Evolutionary conservation across 805 yeast genomes (phyloP), one percentile per base, ranked within the genome.

Genomic region (Jamesozyma rosinii): DNA sequence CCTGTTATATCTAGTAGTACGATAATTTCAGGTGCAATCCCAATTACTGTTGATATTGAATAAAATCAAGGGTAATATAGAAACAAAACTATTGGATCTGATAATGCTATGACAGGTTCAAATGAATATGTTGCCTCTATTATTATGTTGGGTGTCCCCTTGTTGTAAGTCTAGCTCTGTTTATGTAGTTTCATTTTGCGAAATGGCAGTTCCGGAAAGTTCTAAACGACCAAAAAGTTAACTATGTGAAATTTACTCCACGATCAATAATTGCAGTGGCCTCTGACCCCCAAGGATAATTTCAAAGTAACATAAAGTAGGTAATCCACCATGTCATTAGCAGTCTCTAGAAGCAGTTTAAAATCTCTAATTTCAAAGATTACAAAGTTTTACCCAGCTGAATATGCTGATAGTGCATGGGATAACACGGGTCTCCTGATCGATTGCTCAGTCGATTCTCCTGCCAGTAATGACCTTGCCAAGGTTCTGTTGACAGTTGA

Each of bases 401-500:
- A 74, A 37, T 73, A 83, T 46, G 97, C 97, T 0, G 97, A 90
- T 54, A 69, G 72, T 18, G 63, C 88, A 2, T 92, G 98, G 98
- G 98, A 92, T 58, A 92, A 92, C 61, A 89, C 96, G 0, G 98
- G 98, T 1, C 69, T 92, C 29, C 64, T 92, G 37, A 81, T 92
- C 9, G 95, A 89, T 55, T 66, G 90, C 30, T 64, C 77, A 10
- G 49, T 59, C 3, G 64, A 58, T 2, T 46, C 51, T 3, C 45
- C 49, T 1, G 26, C 52, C 3, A 41, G 44, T 3, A 41, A 48
- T 9, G 35, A 39, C 5, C 50, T 54, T 14, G 56, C 61, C 4
- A 50, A 50, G 41, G 66, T 77, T 1, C 66, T 92, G 18, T 67
- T 92, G 38, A 79, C 98, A 0, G 76, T 92, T 35, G 99, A 92